Conservation (phyloP, 2,329 filamentous ascomycete species). For the Catunica adiposa region DNA sequence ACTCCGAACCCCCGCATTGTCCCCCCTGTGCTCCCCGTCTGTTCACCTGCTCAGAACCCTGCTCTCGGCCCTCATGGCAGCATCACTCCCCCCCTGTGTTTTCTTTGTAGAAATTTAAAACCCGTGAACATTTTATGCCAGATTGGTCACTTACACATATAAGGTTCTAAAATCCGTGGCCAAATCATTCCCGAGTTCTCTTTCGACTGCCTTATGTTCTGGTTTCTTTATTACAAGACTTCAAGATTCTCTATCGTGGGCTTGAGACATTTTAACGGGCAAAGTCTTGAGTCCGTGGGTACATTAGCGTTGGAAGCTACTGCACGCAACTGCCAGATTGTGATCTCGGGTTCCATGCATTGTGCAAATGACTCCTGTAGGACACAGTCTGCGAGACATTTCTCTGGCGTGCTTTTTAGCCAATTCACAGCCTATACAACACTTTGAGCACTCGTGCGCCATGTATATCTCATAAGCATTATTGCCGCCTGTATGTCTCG, state of each 20-base stretch:
- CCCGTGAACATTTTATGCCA: not conserved
- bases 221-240: no score
- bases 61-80: not conserved
- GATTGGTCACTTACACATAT: conserved; percentile 3
- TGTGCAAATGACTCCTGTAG: not conserved
- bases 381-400: no score
- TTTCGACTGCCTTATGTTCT: not conserved
- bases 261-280: no score
- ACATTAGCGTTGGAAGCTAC: not conserved
- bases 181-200: not conserved
- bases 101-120: not conserved
- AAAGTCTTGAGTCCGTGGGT: not conserved
- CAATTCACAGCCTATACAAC: no score
- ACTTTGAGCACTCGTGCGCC: no score
- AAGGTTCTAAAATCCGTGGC: not conserved
- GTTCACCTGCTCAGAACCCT: no score
- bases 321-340: not conserved
- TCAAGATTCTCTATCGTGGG: no score
- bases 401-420: no score
- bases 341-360: not conserved
- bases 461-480: not conserved
- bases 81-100: not conserved
- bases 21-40: no score
- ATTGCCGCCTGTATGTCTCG: not conserved
- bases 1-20: no score